Percentiles rank a stretch among this genome's conserved stretches.
Conservation (phyloP, 345 rosid genomes). For the Reutealis trisperma region DNA sequence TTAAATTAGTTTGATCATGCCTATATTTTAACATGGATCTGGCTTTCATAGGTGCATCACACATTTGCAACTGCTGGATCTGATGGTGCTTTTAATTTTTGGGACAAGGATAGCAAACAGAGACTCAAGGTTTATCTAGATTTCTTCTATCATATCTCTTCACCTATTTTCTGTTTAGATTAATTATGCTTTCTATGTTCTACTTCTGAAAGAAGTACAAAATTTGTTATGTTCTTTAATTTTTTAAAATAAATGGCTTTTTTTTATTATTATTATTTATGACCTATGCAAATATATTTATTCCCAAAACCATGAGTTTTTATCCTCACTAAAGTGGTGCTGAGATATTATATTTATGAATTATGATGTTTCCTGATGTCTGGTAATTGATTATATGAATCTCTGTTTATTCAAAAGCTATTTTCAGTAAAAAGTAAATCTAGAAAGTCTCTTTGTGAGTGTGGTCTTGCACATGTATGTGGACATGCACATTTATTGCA, state of each 20-base stretch:
- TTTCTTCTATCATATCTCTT: not conserved
- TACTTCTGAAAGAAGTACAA: not conserved
- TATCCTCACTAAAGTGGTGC: not conserved
- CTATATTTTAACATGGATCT: slow-evolving; percentile 3
- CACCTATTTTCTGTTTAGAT: not conserved
- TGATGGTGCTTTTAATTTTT: slow-evolving; percentile 94
- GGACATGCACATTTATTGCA: not conserved
- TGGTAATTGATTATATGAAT: not conserved
- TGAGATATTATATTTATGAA: not conserved
- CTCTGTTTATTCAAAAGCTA: not conserved
- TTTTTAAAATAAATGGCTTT: not conserved
- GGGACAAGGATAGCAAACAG: slow-evolving; percentile 99
- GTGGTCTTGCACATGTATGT: not conserved
- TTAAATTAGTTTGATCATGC: not conserved
- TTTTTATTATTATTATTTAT: not conserved
- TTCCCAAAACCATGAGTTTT: not conserved
- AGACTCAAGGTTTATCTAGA: slow-evolving; percentile 74
- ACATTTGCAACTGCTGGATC: slow-evolving; percentile 99
- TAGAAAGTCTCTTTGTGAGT: not conserved
- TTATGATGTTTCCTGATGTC: not conserved
- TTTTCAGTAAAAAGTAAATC: not conserved
- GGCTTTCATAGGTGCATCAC: slow-evolving; percentile 65
- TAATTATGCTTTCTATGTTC: not conserved
- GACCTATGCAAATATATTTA: not conserved
- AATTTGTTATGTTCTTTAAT: not conserved